phyloP scores from a whole-genome alignment of 805 yeast species.

The Cyberlindnera sargentensis region DNA sequence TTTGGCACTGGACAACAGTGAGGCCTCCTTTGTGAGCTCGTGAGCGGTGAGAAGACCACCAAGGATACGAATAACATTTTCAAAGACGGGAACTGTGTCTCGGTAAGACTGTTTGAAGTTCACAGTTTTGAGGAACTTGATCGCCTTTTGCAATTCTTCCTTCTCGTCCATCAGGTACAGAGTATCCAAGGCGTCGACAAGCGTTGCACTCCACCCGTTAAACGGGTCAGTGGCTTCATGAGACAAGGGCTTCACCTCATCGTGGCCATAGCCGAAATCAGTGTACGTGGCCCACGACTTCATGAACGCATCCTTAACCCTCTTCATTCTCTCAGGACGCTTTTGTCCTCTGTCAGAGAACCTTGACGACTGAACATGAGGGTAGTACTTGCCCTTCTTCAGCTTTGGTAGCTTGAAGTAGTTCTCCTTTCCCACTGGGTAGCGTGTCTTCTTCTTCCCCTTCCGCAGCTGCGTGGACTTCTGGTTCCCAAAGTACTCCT shows the following conservation, averaged over 20 bases:
- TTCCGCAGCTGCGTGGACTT: conserved; percentile 14
- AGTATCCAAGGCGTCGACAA: conserved; percentile 48
- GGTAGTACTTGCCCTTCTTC: conserved; percentile 14
- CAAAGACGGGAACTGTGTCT: conserved; percentile 39
- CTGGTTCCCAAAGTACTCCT: conserved; percentile 18
- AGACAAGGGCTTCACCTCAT: conserved; percentile 36
- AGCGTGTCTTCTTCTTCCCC: conserved; percentile 14
- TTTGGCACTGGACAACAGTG: conserved; percentile 33
- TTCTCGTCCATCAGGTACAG: conserved; percentile 37
- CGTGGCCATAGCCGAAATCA: conserved; percentile 37
- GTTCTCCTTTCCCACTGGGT: conserved; percentile 21
- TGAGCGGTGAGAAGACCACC: conserved; percentile 50
- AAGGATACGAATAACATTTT: conserved; percentile 43
- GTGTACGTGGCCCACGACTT: conserved; percentile 40
- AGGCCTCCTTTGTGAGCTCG: conserved; percentile 35
- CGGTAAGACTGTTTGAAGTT: conserved; percentile 35
- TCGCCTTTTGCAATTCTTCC: conserved; percentile 32
- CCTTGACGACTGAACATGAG: conserved; percentile 23
- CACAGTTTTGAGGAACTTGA: conserved; percentile 28
- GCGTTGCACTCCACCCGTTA: conserved; percentile 44
- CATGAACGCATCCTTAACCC: conserved; percentile 31
- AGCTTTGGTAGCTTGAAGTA: conserved; percentile 16
- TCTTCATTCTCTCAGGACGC: conserved; percentile 20
- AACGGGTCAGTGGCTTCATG: conserved; percentile 31
- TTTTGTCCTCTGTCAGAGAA: conserved; percentile 26